Conservation (phyloP, 306 rosid species). For the Castanea sativa region DNA sequence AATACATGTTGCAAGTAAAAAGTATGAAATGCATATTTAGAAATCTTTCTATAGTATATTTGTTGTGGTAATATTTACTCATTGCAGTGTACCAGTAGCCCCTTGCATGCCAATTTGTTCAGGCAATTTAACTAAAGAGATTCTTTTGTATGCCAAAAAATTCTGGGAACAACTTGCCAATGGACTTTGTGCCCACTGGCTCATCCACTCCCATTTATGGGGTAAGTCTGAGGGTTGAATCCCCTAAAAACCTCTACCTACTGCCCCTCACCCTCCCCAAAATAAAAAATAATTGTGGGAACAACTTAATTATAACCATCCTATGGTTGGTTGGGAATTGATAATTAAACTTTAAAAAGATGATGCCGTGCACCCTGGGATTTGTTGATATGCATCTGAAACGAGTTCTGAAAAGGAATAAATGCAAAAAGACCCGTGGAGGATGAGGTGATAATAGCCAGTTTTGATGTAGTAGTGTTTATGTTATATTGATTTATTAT, state of each 20-base stretch:
- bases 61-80: neutral
- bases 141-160: neutral
- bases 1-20: neutral
- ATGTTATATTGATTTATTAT: neutral
- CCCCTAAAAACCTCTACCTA: too few species aligned
- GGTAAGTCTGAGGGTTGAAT: too few species aligned
- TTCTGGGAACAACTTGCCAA: neutral
- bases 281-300: neutral
- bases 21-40: conserved; percentile 11
- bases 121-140: neutral
- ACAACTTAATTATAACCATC: too few species aligned
- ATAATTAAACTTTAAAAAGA: neutral
- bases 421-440: neutral
- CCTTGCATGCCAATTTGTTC: neutral
- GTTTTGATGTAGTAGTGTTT: neutral
- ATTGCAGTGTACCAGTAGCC: conserved; percentile 3
- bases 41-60: conserved; percentile 9
- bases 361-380: neutral
- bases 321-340: neutral
- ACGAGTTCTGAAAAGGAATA: neutral
- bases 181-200: too few species aligned
- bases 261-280: too few species aligned
- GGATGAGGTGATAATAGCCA: neutral
- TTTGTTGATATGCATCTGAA: neutral
- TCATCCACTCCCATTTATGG: too few species aligned